A percentile compares a stretch with the other conserved stretches of the same genome.
Conservation (phyloP, 345 rosid genomes). For the Clausena lansium region DNA sequence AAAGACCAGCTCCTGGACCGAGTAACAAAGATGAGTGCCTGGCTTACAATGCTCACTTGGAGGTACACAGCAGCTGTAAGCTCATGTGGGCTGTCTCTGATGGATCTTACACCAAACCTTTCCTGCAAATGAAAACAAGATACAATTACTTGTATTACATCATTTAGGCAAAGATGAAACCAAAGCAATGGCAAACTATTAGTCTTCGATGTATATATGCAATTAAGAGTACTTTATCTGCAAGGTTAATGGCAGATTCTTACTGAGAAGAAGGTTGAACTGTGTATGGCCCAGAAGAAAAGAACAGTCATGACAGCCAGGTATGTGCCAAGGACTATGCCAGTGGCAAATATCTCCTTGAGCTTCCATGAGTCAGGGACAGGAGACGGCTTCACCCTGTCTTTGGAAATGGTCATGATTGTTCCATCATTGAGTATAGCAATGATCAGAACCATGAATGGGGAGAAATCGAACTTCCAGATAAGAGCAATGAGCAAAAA, state of each 20-base stretch:
- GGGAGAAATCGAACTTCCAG: slow-evolving; percentile 93
- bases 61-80: slow-evolving; percentile 85
- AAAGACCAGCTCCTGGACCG: slow-evolving; percentile 93
- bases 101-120: slow-evolving; percentile 66
- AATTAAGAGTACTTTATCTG: not conserved
- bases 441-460: slow-evolving; percentile 91
- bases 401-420: slow-evolving; percentile 82
- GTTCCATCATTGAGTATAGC: slow-evolving; percentile 90
- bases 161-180: not conserved
- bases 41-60: slow-evolving; percentile 94
- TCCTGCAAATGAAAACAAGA: slow-evolving; percentile 39
- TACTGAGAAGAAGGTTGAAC: slow-evolving; percentile 79
- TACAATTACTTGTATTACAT: not conserved
- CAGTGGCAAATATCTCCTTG: slow-evolving; percentile 83
- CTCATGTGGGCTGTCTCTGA: slow-evolving; percentile 44
- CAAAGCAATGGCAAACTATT: not conserved
- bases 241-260: slow-evolving; percentile 6
- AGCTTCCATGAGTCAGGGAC: slow-evolving; percentile 89
- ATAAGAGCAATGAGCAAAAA: slow-evolving; percentile 85
- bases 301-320: slow-evolving; percentile 81
- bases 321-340: slow-evolving; percentile 77
- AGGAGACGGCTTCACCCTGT: slow-evolving; percentile 85
- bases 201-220: not conserved
- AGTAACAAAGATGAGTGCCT: slow-evolving; percentile 96
- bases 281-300: slow-evolving; percentile 73